Evolutionary conservation across 805 yeast species (phyloP).

Genomic region (Tetrapisispora taiwanensis): DNA sequence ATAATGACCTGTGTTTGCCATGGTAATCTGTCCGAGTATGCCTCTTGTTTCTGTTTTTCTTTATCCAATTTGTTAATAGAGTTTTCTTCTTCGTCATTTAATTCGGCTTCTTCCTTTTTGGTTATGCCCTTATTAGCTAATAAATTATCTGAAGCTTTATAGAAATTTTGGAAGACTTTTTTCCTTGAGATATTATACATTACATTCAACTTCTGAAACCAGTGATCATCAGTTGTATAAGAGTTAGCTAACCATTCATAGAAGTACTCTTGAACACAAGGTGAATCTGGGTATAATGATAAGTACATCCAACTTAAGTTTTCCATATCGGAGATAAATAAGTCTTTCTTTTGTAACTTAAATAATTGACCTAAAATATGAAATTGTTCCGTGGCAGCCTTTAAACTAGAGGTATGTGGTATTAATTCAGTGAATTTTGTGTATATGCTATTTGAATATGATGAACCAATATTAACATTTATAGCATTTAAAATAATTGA

Average conservation of each 20-base stretch:
- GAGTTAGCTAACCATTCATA: conserved; percentile 52
- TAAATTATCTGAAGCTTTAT: conserved; percentile 34
- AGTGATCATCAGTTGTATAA: conserved; percentile 30
- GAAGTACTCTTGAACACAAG: conserved; percentile 37
- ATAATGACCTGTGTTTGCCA: conserved; percentile 38
- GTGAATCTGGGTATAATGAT: conserved; percentile 37
- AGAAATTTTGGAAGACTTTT: conserved; percentile 33
- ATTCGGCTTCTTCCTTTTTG: conserved; percentile 28
- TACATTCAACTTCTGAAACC: conserved; percentile 50
- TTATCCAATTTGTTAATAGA: conserved; percentile 25
- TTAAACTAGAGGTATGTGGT: conserved; percentile 36
- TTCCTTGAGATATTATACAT: conserved; percentile 38
- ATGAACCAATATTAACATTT: conserved; percentile 14
- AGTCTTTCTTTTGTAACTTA: conserved; percentile 40
- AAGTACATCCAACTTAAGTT: conserved; percentile 51
- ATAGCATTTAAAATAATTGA: conserved; percentile 10
- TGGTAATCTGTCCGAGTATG: conserved; percentile 23
- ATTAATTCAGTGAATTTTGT: conserved; percentile 34
- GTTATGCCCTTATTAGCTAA: conserved; percentile 31
- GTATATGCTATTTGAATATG: conserved; percentile 10
- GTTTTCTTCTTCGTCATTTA: conserved; percentile 40
- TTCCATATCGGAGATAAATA: conserved; percentile 39
- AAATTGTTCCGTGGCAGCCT: conserved; percentile 37
- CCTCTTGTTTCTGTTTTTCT: background rate
- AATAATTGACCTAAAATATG: conserved; percentile 50